A percentile compares a stretch with the other conserved stretches of the same genome.
phyloP scores from a whole-genome alignment of 345 rosid genomes.

The Eutrema yunnanense region DNA sequence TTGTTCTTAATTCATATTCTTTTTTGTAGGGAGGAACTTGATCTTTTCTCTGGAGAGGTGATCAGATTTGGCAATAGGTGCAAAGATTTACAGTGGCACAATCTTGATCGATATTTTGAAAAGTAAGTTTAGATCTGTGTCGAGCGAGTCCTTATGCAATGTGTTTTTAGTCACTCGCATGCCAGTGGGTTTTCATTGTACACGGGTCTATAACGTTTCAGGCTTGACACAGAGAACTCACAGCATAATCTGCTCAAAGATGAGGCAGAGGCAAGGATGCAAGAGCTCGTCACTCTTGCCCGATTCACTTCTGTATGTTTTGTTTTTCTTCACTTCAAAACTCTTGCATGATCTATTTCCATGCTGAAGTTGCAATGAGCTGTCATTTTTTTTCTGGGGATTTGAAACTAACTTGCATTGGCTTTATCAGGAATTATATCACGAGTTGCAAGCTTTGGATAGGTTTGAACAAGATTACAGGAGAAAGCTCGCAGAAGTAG shows the following conservation, averaged over 20 bases:
- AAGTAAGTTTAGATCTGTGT: constrained; percentile 38
- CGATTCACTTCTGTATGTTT: constrained; percentile 77
- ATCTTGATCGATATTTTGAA: constrained; percentile 61
- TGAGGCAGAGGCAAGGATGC: constrained; percentile 65
- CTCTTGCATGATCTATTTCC: not conserved
- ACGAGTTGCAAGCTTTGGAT: constrained; percentile 59
- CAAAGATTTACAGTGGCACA: constrained; percentile 89
- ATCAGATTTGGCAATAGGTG: constrained; percentile 82
- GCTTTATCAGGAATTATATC: constrained; percentile 62
- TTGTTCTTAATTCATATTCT: not conserved
- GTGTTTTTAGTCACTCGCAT: not conserved
- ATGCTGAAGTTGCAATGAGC: not conserved
- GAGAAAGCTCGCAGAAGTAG: constrained; percentile 48
- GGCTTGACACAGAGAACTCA: constrained; percentile 54
- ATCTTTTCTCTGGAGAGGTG: constrained; percentile 67
- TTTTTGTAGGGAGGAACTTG: constrained; percentile 68
- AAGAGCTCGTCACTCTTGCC: constrained; percentile 62
- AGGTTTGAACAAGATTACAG: constrained; percentile 58
- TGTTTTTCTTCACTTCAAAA: not conserved
- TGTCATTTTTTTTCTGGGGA: not conserved
- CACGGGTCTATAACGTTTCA: constrained; percentile 33
- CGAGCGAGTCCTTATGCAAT: not conserved
- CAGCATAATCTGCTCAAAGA: constrained; percentile 32
- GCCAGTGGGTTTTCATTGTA: constrained; percentile 28
- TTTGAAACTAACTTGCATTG: not conserved